Base-by-base conservation (phyloP, 257 asterid genomes). In the Ligustrum vulgare region DNA sequence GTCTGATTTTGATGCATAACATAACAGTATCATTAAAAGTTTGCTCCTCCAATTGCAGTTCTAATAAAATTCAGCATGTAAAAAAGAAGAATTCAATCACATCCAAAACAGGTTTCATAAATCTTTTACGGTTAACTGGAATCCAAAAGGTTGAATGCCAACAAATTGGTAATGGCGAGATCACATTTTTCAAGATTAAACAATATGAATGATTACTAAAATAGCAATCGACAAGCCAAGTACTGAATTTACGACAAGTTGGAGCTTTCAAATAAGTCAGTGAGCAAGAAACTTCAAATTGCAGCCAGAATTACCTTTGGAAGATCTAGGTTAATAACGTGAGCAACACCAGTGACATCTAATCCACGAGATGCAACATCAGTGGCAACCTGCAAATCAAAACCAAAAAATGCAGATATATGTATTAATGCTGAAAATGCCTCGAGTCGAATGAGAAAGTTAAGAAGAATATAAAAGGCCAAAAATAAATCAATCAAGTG, bases 281-380 rank as follows among this genome's bases (percentile, higher is more conserved):
- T 10, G 39, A 67, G 51, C 22, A 75, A 75, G 69, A 66, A 41
- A 67, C 58, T 79, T 66, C 63, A 45, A 37, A 31, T 60, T 70
- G 65, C 49, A 77, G 84, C 72, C 20, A 13, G 73, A 41, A 72
- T 41, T 86, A 92, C 97, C 97, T 91, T 91, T 3, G 98, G 98
- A 83, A 93, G 97, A 87, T 93, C 97, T 39, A 89, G 82, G 73
- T 41, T 41, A 41, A 93, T 82, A 78, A 93, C 97, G 82, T 93
- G 97, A 76, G 94, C 89, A 76, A 93, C 94, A 45, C 97, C 96
- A 68, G 94, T 87, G 79, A 93, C 97, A 67, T 93, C 98, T 78
- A 93, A 80, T 74, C 98, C 98, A 74, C 97, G 90, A 60, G 97
- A 91, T 65, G 98, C 98, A 80, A 93, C 96, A 82, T 93, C 98